phyloP scores from a whole-genome alignment of 257 asterid genomes.

The Coffea canephora region DNA sequence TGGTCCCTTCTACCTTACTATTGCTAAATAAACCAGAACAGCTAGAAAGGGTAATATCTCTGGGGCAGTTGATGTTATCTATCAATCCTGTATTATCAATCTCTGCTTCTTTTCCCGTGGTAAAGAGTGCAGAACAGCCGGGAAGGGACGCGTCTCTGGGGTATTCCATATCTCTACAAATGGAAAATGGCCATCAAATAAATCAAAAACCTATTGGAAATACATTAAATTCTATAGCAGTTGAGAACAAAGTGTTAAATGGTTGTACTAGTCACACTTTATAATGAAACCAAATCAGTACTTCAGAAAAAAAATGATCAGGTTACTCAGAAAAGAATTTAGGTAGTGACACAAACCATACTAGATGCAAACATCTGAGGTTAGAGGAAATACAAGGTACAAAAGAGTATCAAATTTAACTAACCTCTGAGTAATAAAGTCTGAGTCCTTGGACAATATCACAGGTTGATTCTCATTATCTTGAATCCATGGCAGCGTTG shows the following conservation, averaged over 20 bases:
- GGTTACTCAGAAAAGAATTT: background rate
- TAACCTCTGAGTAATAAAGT: conserved; percentile 50
- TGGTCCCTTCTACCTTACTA: conserved; percentile 19
- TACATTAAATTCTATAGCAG: background rate
- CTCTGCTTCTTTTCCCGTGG: conserved; percentile 39
- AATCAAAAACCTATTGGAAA: background rate
- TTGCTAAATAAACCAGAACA: conserved; percentile 1
- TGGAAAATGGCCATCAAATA: conserved; percentile 13
- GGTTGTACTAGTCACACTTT: background rate
- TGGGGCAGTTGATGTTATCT: conserved; percentile 24
- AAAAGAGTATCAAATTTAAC: conserved; percentile 13
- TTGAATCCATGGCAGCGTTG: conserved; percentile 52
- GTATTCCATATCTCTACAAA: conserved; percentile 53
- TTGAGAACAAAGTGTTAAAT: background rate
- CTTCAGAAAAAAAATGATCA: background rate
- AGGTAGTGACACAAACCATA: background rate
- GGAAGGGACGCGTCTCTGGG: conserved; percentile 45
- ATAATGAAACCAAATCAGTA: background rate
- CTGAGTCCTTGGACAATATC: conserved; percentile 48
- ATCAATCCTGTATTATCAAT: conserved; percentile 42
- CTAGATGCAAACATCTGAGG: background rate
- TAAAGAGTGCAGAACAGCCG: conserved; percentile 42
- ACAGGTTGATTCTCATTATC: conserved; percentile 48
- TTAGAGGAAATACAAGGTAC: background rate
- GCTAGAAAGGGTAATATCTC: background rate